phyloP scores from a whole-genome alignment of 83 land plant genomes.

The Isoetes engelmannii region DNA sequence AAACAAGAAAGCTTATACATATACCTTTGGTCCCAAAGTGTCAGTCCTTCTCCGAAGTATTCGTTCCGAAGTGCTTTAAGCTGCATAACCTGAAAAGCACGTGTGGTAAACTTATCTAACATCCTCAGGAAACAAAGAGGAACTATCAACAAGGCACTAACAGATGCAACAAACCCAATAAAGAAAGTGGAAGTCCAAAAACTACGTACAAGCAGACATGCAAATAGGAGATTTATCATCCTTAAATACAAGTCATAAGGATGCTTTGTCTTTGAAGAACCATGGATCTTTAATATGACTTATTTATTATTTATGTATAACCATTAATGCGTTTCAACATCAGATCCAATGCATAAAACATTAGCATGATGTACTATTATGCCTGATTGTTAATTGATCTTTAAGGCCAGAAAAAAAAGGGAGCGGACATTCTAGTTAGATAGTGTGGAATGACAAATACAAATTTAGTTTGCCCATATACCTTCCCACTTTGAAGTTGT shows the following conservation, averaged over 20 bases:
- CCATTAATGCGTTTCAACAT: too few species aligned
- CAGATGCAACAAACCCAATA: background rate
- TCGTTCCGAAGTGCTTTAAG: conserved; percentile 43
- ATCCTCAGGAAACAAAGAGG: background rate
- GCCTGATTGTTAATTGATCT: too few species aligned
- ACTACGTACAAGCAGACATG: too few species aligned
- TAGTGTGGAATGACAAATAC: background rate
- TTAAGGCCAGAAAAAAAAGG: too few species aligned
- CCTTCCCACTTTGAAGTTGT: conserved; percentile 53
- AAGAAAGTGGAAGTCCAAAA: background rate
- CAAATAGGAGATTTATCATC: too few species aligned
- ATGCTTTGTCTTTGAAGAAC: too few species aligned
- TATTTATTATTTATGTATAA: too few species aligned
- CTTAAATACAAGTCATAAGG: too few species aligned
- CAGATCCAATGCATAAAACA: too few species aligned
- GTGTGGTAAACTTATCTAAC: background rate
- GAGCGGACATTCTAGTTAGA: background rate
- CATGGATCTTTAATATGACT: too few species aligned
- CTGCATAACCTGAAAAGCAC: conserved; percentile 40
- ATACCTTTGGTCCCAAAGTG: conserved; percentile 63
- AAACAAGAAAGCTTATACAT: background rate
- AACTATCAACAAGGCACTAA: background rate
- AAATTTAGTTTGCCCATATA: conserved; percentile 4
- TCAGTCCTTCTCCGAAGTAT: conserved; percentile 76
- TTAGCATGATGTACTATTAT: too few species aligned